Evolutionary conservation across 208 protist genomes (phyloP).

Genomic region (Trypanosoma caninum): DNA sequence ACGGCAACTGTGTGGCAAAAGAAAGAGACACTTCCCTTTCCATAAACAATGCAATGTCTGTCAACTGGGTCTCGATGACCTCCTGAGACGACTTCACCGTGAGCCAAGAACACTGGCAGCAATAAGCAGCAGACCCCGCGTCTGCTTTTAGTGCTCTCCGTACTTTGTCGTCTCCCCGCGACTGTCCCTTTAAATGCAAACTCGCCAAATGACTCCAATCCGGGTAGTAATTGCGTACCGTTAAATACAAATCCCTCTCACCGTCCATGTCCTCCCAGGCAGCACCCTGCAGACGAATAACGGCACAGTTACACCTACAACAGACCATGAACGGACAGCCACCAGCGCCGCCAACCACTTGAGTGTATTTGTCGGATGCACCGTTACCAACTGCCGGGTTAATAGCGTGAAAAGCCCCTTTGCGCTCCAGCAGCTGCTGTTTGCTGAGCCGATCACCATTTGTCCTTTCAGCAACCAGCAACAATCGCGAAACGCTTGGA

Average conservation of each 20-base stretch:
- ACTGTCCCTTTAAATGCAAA: slow-evolving; percentile 43
- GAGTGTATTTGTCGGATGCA: slow-evolving; percentile 38
- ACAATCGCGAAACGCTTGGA: slow-evolving; percentile 39
- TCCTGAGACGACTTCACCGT: slow-evolving; percentile 41
- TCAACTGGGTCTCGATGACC: slow-evolving; percentile 54
- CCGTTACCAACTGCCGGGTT: slow-evolving; percentile 59
- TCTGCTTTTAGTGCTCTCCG: slow-evolving; percentile 34
- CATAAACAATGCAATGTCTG: slow-evolving; percentile 32
- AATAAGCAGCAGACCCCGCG: slow-evolving; percentile 58
- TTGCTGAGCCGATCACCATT: slow-evolving; percentile 18
- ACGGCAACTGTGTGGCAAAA: slow-evolving; percentile 62
- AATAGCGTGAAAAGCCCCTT: slow-evolving; percentile 68
- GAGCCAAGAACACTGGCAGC: slow-evolving; percentile 87
- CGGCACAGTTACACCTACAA: slow-evolving; percentile 67
- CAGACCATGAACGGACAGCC: slow-evolving; percentile 76
- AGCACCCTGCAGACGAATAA: slow-evolving; percentile 76
- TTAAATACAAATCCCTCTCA: slow-evolving; percentile 71
- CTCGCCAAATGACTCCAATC: slow-evolving; percentile 79
- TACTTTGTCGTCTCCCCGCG: slow-evolving; percentile 10
- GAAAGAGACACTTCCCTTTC: slow-evolving; percentile 15
- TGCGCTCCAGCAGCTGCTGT: slow-evolving; percentile 30
- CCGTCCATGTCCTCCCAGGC: slow-evolving; percentile 58
- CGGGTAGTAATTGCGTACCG: slow-evolving; percentile 82
- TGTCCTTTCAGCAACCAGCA: slow-evolving; percentile 29
- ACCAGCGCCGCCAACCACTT: slow-evolving; percentile 27